Evolutionary conservation across 73 alveolate genomes (phyloP), one percentile per base, ranked within the genome.

Genomic region (Paramecium sexaurelia): DNA sequence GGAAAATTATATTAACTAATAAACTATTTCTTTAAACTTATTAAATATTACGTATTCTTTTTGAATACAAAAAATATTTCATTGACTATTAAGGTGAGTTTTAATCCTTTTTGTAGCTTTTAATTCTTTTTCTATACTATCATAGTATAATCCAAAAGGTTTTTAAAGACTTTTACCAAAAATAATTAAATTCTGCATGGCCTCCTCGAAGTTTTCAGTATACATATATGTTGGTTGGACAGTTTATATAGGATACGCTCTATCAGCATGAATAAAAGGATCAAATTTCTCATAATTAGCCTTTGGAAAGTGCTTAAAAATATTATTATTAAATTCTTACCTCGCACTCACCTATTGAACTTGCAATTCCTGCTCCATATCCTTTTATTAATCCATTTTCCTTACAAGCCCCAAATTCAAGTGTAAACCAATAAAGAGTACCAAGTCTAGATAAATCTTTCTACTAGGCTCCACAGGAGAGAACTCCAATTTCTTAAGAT

Each of bases 401-500:
- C 35, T 55, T 55, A 47, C 56, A 55, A 9, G 85, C 82, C 17
- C 92, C 92, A 55, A 39, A 85, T 55, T 85, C 92, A 26, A 85
- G 55, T 2, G 92, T 85, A 55, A 55, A 85, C 67, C 55, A 85
- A 55, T 55, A 85, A 26, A 85, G 29, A 3, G 82, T 85, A 26
- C 92, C 92, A 13, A 85, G 66, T 85, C 84, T 85, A 19, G 82
- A 32, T 85, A 85, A 33, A 27, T 85, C 92, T 26, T 22, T 29
- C 17, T 47, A 32, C 10, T 26, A 13, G 8, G 94, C 96, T 33
- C 97, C 98, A 22, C 95, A 92, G n/a, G 95, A 69, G 0, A 92
- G 91, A 39, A 91, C 19, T 8, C 99, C 99, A 5, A 96, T 94
- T 66, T 87, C 94, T 71, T 95, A 85, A 15, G 96, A 87, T 55